These are phyloP conservation scores for Neonectria hederae DNA, from an alignment of 2,329 filamentous ascomycete species.

Conservation along the genomic window DNA sequence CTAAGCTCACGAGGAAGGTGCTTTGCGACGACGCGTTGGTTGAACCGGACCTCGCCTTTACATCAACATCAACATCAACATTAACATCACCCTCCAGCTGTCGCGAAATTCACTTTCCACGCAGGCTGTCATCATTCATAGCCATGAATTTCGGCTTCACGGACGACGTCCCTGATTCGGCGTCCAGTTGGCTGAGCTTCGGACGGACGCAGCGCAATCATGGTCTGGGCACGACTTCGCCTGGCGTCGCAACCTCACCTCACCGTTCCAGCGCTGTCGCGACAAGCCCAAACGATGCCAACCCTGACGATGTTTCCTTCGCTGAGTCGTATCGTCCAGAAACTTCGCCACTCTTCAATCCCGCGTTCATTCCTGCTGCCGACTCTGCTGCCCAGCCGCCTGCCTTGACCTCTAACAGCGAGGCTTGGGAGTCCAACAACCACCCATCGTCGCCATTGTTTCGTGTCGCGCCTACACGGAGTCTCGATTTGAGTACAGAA, in stretches of 20 bases:
- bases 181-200: conserved; percentile 30
- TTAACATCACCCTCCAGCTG: background rate
- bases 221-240: conserved; percentile 20
- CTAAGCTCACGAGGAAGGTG: background rate
- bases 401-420: conserved; percentile 21
- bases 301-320: conserved; percentile 35
- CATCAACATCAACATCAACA: background rate
- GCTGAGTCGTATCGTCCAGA: conserved; percentile 40
- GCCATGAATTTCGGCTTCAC: conserved; percentile 36
- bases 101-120: background rate
- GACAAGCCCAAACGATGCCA: conserved; percentile 10
- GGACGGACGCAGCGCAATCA: conserved; percentile 26
- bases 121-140: background rate
- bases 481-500: conserved; percentile 24
- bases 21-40: conserved; percentile 1
- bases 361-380: conserved; percentile 20
- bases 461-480: background rate
- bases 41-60: background rate
- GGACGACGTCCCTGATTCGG: conserved; percentile 27
- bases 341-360: conserved; percentile 38
- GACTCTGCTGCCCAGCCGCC: conserved; percentile 6
- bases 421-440: conserved; percentile 28
- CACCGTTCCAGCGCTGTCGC: conserved; percentile 23
- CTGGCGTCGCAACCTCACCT: conserved; percentile 6
- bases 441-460: conserved; percentile 22